Evolutionary conservation across 805 yeast genomes (phyloP).

Genomic region (Candida succiphila): DNA sequence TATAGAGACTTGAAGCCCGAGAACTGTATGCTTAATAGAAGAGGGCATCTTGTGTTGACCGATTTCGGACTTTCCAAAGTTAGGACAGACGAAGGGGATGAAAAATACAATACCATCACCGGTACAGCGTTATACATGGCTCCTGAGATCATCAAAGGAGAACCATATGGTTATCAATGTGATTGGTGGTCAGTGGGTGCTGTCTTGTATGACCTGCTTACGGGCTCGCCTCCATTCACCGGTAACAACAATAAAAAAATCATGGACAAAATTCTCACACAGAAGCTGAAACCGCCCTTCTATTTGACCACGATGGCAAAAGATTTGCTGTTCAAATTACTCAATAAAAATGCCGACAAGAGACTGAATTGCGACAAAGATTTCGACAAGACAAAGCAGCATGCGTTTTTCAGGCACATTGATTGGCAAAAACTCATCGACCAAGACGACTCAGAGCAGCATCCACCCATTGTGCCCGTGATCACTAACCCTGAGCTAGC

Average conservation of each 20-base stretch:
- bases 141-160: slow-evolving; percentile 76
- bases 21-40: slow-evolving; percentile 65
- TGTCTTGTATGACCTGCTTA: slow-evolving; percentile 65
- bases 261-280: slow-evolving; percentile 62
- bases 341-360: slow-evolving; percentile 61
- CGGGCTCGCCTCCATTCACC: slow-evolving; percentile 84
- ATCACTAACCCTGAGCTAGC: slow-evolving; percentile 76
- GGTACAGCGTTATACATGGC: slow-evolving; percentile 87
- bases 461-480: slow-evolving; percentile 83
- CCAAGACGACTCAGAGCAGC: slow-evolving; percentile 38
- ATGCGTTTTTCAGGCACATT: slow-evolving; percentile 67
- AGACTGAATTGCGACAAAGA: slow-evolving; percentile 50
- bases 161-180: slow-evolving; percentile 66
- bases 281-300: slow-evolving; percentile 60
- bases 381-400: slow-evolving; percentile 46
- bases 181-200: slow-evolving; percentile 95
- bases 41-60: slow-evolving; percentile 76
- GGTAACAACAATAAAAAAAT: slow-evolving; percentile 73
- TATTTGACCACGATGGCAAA: slow-evolving; percentile 74
- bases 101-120: slow-evolving; percentile 43
- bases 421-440: slow-evolving; percentile 53
- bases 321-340: slow-evolving; percentile 54
- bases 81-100: slow-evolving; percentile 22
- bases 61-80: slow-evolving; percentile 74
- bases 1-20: slow-evolving; percentile 88